A percentile compares a stretch with the other conserved stretches of the same genome.
Conservation (phyloP, 345 rosid genomes). For the Pistacia integerrima region DNA sequence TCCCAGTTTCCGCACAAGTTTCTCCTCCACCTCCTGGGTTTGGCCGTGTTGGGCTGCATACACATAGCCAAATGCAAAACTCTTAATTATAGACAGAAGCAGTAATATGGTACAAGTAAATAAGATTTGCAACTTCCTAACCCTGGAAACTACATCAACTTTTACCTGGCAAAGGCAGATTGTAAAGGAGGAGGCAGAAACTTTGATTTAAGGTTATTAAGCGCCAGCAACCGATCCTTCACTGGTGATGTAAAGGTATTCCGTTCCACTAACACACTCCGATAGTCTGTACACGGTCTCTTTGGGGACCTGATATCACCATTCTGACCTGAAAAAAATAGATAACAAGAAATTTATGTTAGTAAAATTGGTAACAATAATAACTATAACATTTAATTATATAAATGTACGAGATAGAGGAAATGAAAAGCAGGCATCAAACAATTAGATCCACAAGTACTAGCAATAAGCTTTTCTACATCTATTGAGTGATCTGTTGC, state of each 20-base stretch:
- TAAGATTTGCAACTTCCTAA: conserved; percentile 15
- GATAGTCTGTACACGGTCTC: conserved; percentile 58
- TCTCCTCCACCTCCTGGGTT: conserved; percentile 97
- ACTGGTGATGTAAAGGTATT: conserved; percentile 77
- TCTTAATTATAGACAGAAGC: conserved; percentile 11
- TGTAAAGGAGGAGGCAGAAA: conserved; percentile 69
- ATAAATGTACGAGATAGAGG: no score
- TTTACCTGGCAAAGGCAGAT: conserved; percentile 85
- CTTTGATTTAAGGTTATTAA: conserved; percentile 61
- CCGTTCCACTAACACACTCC: conserved; percentile 90
- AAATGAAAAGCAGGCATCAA: neutral
- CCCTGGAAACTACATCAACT: neutral
- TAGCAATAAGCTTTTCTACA: neutral
- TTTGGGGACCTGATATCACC: conserved; percentile 83
- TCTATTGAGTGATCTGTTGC: neutral
- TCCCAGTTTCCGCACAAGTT: conserved; percentile 97
- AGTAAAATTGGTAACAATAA: conserved; percentile 12
- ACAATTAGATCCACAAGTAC: neutral
- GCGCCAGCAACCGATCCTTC: conserved; percentile 70
- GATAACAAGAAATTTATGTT: neutral
- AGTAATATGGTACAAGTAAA: conserved; percentile 14
- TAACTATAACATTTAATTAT: neutral
- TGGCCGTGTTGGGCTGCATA: conserved; percentile 86
- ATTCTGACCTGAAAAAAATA: conserved; percentile 67
- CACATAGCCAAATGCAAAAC: conserved; percentile 12